A percentile compares a stretch with the other conserved stretches of the same genome.
These are phyloP conservation scores for Arabidopsis thaliana DNA, from an alignment of 345 rosid genomes.

Conservation along the genomic window DNA sequence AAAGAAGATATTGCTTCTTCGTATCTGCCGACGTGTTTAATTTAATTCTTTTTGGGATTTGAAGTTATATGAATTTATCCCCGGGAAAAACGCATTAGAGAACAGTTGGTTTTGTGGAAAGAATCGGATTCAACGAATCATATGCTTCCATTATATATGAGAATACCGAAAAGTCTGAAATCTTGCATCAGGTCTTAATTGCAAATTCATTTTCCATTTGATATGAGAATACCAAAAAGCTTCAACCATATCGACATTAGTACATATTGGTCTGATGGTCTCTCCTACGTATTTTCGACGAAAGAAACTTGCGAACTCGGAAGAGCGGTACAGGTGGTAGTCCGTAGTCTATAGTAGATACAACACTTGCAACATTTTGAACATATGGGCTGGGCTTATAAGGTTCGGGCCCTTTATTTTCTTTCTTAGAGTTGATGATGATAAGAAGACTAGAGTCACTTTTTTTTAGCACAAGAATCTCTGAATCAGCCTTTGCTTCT, in stretches of 20 bases:
- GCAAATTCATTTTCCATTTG: background rate
- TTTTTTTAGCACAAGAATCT: constrained; percentile 6
- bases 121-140: constrained; percentile 48
- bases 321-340: background rate
- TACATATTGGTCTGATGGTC: background rate
- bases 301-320: background rate
- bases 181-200: constrained; percentile 23
- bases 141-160: constrained; percentile 15
- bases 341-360: background rate
- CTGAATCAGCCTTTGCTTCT: background rate
- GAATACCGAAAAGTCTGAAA: background rate
- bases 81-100: constrained; percentile 25
- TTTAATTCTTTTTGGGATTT: constrained; percentile 27
- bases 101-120: background rate
- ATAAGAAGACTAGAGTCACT: background rate
- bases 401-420: constrained; percentile 3
- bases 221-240: too few species aligned
- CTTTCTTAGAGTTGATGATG: background rate
- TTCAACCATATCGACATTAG: background rate
- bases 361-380: background rate
- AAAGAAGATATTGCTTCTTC: constrained; percentile 22
- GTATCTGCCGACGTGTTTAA: constrained; percentile 39
- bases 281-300: background rate
- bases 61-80: background rate
- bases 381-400: constrained; percentile 6